Base-by-base conservation (phyloP, 345 rosid species). In the Erodium maritimum region DNA sequence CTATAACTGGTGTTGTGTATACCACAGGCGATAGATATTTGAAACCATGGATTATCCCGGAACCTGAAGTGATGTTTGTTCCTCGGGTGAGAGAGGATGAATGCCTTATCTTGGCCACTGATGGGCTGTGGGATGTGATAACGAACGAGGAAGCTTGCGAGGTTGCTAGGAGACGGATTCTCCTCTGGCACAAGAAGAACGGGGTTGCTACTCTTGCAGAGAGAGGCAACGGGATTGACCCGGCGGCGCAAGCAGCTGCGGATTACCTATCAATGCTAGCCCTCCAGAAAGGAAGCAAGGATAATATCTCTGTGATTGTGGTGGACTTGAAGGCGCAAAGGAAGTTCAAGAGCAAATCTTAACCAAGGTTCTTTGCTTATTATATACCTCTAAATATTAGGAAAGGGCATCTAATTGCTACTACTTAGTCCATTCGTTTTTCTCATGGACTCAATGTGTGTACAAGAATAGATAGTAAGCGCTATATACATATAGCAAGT, bases 291-390 rank as follows among this genome's bases (percentile, higher is more conserved):
- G 96, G 96, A 52, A 84, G 96, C 85, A 77, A 74, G 61, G 98
- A 91, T 70, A 88, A 91, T 71, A 70, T 88, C 73, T 82, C 95
- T 0, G 80, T 91, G 56, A 75, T 91, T 20, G 96, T 91, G 54
- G 81, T 91, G 63, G 98, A 91, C 81, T 73, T 88, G 76, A 91
- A 84, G 72, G 81, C 84, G 61, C 96, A 82, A 60, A 80, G 97
- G 77, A 91, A 86, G 77, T 69, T 78, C 70, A 91, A 75, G 79
- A 79, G 73, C 77, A 91, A 73, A 69, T 65, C 87, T 10, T 42
- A 12, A 42, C 37, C 8, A 29, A 0, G 37, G 9, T 29, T 29
- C 37, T 29, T 29, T 6, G 5, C 37, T n/a, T n/a, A n/a, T 29
- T 29, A 42, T 42, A 12, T 12, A 42, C 17, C 3, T 8, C 34